Evolutionary conservation across 345 rosid species (phyloP), one percentile per base, ranked within the genome.

Genomic region (Ailanthus altissimus): DNA sequence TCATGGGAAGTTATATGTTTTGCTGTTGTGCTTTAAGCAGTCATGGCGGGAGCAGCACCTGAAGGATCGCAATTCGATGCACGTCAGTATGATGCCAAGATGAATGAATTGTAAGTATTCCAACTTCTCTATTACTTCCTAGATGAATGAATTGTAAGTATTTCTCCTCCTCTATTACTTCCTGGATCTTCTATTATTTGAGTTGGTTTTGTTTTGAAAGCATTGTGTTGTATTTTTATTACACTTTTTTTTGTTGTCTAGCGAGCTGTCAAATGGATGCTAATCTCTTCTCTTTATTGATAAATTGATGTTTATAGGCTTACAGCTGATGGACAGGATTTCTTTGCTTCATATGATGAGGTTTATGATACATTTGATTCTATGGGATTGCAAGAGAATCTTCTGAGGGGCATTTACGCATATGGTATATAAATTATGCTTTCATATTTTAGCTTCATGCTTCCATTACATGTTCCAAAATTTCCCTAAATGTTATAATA

Each of bases 321-420:
- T 38, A 75, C 86, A 11, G 82, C 78, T 58, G 91, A 88, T 42
- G 86, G 83, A 16, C 89, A 87, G 70, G 97, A 92, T 62, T 88
- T 92, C 83, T 88, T 91, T 78, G 88, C 96, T 6, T 32, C 91
- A 6, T 92, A 88, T 66, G 97, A 91, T 58, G 97, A 91, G 50
- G 92, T 88, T 63, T 86, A 85, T 77, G 95, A 92, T 1, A 89
- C 81, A 67, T 92, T 92, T 74, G 97, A 92, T 63, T 74, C 87
- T 6, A 92, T 92, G 97, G 95, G 91, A 67, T 82, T 92, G 73
- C 91, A 84, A 78, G 96, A 92, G 90, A 92, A 92, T 65, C 95
- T 92, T 73, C 84, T 92, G 80, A 89, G 94, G 74, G 97, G 96
- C 78, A 92, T 92, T 9, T 91, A 91, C 72, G 97, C 97, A 9